Evolutionary conservation across 176 grass and related monocot genomes (phyloP), one percentile per base, ranked within the genome.

Genomic region (Olyra latifolia): DNA sequence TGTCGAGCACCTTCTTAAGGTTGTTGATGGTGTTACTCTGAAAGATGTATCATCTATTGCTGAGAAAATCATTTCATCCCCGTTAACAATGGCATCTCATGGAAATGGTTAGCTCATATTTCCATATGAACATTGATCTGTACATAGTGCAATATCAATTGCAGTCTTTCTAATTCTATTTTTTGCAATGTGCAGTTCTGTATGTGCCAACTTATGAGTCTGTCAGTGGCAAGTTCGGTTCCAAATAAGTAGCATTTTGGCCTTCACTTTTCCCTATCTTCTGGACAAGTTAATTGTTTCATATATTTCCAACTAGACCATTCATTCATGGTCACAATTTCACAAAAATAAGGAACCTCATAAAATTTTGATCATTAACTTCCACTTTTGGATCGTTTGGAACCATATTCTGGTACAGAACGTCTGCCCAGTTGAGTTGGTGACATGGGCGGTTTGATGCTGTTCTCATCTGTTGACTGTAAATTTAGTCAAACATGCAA

Each of bases 1-100:
- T 25, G 62, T 87, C 39, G 93, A 91, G 59, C 54, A 93, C 74
- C 87, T 99, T 78, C 82, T 99, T 16, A 95, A 91, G 88, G 71
- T 76, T 49, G 27, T 99, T 48, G 90, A 95, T 75, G 84, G 61
- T 71, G 78, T 99, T 81, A 93, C 92, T 61, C 72, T 93, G 61
- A 93, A 93, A 79, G 96, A 99, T 57, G 69, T 99, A 62, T 86
- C 88, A 30, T 77, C 86, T 6, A 50, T 91, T 74, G 90, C 93
- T 88, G 90, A 91, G 83, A 95, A 91, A 24, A 88, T 98, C 25
- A 85, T 98, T 71, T 89, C 92, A 48, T 93, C 92, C 5, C 90
- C 96, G 11, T 70, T 95, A 32, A 98, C 96, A 81, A 88, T 98
- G 92, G 92, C 88, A 24, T 98, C 96, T 19, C 90, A 91, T 66